phyloP scores from a whole-genome alignment of 345 rosid genomes.

The Iberis pinnata region DNA sequence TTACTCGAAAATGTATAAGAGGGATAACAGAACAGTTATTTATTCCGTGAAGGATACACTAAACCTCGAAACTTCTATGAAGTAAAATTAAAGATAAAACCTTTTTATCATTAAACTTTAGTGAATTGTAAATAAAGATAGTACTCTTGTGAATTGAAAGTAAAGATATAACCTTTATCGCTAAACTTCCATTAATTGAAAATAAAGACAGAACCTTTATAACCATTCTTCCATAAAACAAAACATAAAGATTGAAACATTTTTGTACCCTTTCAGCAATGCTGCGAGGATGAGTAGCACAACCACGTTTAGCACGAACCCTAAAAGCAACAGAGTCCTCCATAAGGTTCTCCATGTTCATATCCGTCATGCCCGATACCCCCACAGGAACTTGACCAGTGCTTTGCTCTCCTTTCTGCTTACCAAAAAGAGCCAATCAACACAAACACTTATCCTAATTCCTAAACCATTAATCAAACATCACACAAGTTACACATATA shows the following conservation, averaged over 20 bases:
- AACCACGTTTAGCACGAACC: conserved; percentile 78
- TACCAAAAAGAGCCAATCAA: conserved; percentile 3
- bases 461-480: conserved; percentile 14
- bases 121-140: neutral
- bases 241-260: neutral
- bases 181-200: neutral
- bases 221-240: neutral
- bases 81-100: neutral
- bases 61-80: neutral
- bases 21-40: neutral
- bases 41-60: neutral
- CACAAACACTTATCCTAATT: neutral
- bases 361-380: conserved; percentile 30
- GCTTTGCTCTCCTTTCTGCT: conserved; percentile 53
- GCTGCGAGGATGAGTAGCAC: conserved; percentile 83
- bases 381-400: conserved; percentile 31
- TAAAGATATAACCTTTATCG: neutral
- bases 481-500: conserved; percentile 3
- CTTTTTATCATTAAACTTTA: neutral
- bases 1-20: neutral
- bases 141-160: neutral
- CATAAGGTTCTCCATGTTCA: conserved; percentile 50
- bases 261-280: conserved; percentile 68
- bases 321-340: conserved; percentile 60
- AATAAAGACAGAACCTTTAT: neutral